Base-by-base conservation (phyloP, 176 grass and related monocot species). In the Raddia distichophylla region DNA sequence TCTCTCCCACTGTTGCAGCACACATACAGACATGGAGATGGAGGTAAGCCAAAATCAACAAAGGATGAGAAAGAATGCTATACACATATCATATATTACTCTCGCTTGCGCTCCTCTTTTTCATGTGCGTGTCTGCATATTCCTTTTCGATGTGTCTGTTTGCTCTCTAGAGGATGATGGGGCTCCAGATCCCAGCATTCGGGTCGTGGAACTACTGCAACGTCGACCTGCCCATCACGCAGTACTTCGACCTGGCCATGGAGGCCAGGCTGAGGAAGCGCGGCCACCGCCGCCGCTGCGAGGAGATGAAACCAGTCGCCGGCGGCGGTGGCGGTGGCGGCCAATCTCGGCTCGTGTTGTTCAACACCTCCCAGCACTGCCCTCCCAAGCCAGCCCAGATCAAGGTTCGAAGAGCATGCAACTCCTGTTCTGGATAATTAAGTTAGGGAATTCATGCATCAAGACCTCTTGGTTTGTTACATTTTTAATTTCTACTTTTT, bases 201-300 rank as follows among this genome's bases (percentile, higher is more conserved):
- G 92, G 92, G 44, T 18, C 84, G 73, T 94, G 92, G 92, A 89
- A 94, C 77, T 88, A 89, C 82, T 94, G 87, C 79, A 79, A 83
- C 34, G 37, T 40, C 37, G 92, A 89, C 60, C 77, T 91, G 20
- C 86, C 92, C 7, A 91, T 94, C 83, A 94, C 89, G 32, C 92
- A 94, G 68, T 91, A 94, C 83, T 94, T 94, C 32, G 92, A 94
- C 67, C 80, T 89, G 5, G 92, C 88, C 32, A 91, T 91, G 85
- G 86, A 91, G 78, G 80, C 89, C 58, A 86, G 86, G 81, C 76
- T 93, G 55, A 81, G 88, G n/a, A 83, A 80, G 73, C 86, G 85
- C 75, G 63, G 81, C 74, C 75, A 78, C 69, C 77, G 50, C 60
- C 61, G 82, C 3, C 78, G 69, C 65, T 57, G 64, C 73, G 80